Base-by-base conservation (phyloP, 2,329 filamentous ascomycete genomes). In the Lasiodiplodia hormozganensis region DNA sequence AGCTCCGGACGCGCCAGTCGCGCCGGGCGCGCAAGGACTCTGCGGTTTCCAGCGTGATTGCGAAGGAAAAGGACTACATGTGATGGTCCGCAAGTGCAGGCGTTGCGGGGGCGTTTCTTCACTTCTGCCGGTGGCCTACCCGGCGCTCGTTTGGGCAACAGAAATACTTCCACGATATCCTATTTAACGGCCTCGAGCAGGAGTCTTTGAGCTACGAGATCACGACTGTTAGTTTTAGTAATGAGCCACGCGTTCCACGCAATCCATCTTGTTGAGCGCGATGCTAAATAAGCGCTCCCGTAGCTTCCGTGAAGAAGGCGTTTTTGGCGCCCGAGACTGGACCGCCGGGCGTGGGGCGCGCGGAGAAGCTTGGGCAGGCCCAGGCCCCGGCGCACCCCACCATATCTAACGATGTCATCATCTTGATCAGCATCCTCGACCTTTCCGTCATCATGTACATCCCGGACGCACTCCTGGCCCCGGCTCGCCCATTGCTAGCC, bases 161-260 rank as follows among this genome's bases (percentile, higher is more conserved):
- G n/a, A 31, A 56, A 56, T n/a, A 34, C 36, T n/a, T 62, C 40
- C 31, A 64, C 47, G 60, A 64, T 64, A 49, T 43, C 47, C 47
- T 64, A 51, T 64, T 51, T 38, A 12, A 62, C 60, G 60, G 60
- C 60, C 60, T 64, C 31, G 60, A 12, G 60, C 43, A 14, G 60
- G 60, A 52, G 31, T 34, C 47, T 43, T 64, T 51, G 11, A 52
- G 43, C 5, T 12, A 64, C 47, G 60, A 64, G 47, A 64, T 47
- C 25, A 64, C 60, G 60, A 64, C 60, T 43, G 25, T 36, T 64
- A 64, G 60, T 28, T 38, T 31, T 40, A 40, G 14, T 62, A 62
- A 62, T 62, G 57, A 47, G 14, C 38, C 7, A 47, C 43, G 38
- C 25, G 23, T 51, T 23, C 25, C n/a, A 23, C 16, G 2, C 38